These are phyloP conservation scores for Zygoascus biomembranicola DNA, from an alignment of 805 yeast species.

Conservation along the genomic window DNA sequence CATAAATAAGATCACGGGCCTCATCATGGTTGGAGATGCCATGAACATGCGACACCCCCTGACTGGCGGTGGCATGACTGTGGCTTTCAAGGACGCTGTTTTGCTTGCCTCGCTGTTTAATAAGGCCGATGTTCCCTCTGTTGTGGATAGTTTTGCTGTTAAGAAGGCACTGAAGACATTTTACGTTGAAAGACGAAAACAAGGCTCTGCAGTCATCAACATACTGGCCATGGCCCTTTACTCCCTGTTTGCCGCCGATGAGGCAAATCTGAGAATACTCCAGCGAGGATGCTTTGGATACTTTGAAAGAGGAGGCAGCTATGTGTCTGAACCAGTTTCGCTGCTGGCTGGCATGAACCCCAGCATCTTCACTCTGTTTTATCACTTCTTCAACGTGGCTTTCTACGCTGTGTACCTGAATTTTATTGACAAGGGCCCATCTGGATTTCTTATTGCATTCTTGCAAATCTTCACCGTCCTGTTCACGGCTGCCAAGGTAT, in stretches of 20 bases:
- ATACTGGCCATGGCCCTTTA: conserved; percentile 86
- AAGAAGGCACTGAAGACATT: conserved; percentile 52
- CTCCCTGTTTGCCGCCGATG: conserved; percentile 82
- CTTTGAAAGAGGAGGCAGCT: conserved; percentile 76
- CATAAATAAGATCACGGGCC: conserved; percentile 58
- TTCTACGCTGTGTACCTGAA: conserved; percentile 71
- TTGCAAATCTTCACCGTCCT: conserved; percentile 61
- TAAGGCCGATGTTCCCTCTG: conserved; percentile 39
- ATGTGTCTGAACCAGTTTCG: conserved; percentile 70
- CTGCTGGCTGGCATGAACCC: conserved; percentile 78
- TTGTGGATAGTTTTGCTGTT: conserved; percentile 45
- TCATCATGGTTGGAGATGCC: conserved; percentile 84
- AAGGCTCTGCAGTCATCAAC: conserved; percentile 69
- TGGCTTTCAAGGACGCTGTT: conserved; percentile 80
- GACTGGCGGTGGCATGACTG: conserved; percentile 99
- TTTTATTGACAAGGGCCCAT: conserved; percentile 53
- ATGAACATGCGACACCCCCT: conserved; percentile 96
- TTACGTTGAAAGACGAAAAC: conserved; percentile 64
- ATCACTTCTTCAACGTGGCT: conserved; percentile 88
- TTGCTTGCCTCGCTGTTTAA: conserved; percentile 56
- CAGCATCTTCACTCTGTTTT: conserved; percentile 61
- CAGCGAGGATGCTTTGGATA: conserved; percentile 87
- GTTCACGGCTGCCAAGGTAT: conserved; percentile 65
- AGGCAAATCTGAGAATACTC: conserved; percentile 48
- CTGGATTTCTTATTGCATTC: conserved; percentile 63